Evolutionary conservation across 2,329 filamentous ascomycete genomes (phyloP).

Genomic region (Immersiporthe knoxdaviesiana): DNA sequence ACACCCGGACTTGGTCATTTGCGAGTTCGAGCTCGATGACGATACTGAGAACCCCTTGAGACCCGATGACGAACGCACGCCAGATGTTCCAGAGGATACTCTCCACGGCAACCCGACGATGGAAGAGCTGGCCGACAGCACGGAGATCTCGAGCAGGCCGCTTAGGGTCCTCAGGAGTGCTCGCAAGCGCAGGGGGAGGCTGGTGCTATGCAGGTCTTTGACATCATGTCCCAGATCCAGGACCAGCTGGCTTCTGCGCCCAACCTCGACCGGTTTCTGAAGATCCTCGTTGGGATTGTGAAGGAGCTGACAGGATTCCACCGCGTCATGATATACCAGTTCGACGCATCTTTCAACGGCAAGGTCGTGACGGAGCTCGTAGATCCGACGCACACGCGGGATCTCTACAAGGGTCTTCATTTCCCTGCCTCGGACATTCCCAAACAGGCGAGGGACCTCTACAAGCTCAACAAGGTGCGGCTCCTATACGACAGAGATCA

Average conservation of each 20-base stretch:
- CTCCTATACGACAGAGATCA: constrained; percentile 85
- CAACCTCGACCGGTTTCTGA: constrained; percentile 73
- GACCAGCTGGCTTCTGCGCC: constrained; percentile 78
- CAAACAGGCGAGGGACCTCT: constrained; percentile 83
- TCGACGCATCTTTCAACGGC: constrained; percentile 80
- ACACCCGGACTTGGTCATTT: constrained; percentile 74
- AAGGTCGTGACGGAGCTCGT: constrained; percentile 87
- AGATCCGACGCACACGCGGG: constrained; percentile 76
- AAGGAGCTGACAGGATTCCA: constrained; percentile 92
- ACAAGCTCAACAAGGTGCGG: constrained; percentile 87
- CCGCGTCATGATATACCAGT: constrained; percentile 91
- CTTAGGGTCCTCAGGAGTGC: constrained; percentile 77
- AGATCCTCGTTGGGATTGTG: constrained; percentile 80
- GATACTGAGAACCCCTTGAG: constrained; percentile 70
- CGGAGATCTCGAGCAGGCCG: constrained; percentile 73
- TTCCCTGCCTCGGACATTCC: constrained; percentile 89
- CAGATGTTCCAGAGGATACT: constrained; percentile 72
- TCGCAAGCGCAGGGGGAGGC: constrained; percentile 74
- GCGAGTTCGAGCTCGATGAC: constrained; percentile 87
- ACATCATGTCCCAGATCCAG: constrained; percentile 89
- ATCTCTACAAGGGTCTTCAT: constrained; percentile 84
- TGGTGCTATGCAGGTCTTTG: constrained; percentile 86
- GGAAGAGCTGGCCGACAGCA: constrained; percentile 77
- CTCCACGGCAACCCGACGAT: constrained; percentile 71
- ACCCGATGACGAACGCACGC: constrained; percentile 61